Percentiles rank a stretch among this genome's conserved stretches.
These are phyloP conservation scores for Borealophlyctis nickersoniae DNA, from an alignment of 192 early-diverging fungal species.

Conservation along the genomic window DNA sequence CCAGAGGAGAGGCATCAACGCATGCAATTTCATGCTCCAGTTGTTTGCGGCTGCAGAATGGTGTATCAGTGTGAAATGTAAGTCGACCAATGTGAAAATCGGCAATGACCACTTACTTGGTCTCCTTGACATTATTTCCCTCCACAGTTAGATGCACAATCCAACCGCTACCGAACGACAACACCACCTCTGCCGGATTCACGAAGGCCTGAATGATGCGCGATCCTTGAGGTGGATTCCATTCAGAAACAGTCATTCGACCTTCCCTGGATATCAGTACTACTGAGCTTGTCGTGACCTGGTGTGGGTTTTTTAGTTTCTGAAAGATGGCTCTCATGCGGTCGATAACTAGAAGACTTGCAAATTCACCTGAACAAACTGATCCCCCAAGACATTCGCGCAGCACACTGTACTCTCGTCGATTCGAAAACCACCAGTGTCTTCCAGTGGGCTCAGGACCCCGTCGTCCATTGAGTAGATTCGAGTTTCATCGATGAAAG, in stretches of 20 bases:
- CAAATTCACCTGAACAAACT: constrained; percentile 60
- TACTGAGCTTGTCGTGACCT: constrained; percentile 36
- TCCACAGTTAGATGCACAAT: constrained; percentile 61
- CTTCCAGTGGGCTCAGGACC: constrained; percentile 41
- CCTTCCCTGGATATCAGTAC: constrained; percentile 25
- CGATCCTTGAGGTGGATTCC: constrained; percentile 43
- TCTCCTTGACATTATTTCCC: constrained; percentile 30
- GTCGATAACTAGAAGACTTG: constrained; percentile 2
- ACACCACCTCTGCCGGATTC: constrained; percentile 49
- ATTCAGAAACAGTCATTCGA: constrained; percentile 37
- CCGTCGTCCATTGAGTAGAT: constrained; percentile 48
- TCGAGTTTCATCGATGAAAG: constrained; percentile 63
- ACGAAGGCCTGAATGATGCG: constrained; percentile 59
- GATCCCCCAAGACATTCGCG: constrained; percentile 41
- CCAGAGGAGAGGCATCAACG: constrained; percentile 59
- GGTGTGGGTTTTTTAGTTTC: background rate
- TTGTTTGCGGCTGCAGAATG: constrained; percentile 19
- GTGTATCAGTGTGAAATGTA: too few relatives aligned
- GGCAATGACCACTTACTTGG: constrained; percentile 50
- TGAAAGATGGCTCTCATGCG: background rate
- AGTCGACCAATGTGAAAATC: too few relatives aligned
- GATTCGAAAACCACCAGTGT: constrained; percentile 9
- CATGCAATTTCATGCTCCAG: constrained; percentile 73
- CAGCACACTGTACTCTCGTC: constrained; percentile 20
- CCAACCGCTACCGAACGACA: constrained; percentile 52